A percentile compares a stretch with the other conserved stretches of the same genome.
phyloP scores from a whole-genome alignment of 1,284 basidiomycete genomes.

The Cryptococcus sp. region DNA sequence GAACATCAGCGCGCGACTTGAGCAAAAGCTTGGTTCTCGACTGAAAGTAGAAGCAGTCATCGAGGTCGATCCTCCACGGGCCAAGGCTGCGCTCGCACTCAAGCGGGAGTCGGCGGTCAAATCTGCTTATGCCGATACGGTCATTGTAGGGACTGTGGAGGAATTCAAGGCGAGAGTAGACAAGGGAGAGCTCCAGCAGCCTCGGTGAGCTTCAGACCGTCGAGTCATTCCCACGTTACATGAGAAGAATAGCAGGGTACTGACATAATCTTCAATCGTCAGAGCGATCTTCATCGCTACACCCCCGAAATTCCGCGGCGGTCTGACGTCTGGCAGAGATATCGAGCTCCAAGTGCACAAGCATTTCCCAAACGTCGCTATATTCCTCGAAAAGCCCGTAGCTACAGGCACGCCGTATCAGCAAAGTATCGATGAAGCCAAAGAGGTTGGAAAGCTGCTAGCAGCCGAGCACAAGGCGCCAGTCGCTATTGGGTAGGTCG shows the following conservation, averaged over 20 bases:
- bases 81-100: constrained; percentile 72
- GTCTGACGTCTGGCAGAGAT: constrained; percentile 69
- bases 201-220: constrained; percentile 58
- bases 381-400: constrained; percentile 85
- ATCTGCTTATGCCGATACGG: constrained; percentile 80
- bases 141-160: constrained; percentile 76
- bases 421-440: constrained; percentile 50
- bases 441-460: constrained; percentile 69
- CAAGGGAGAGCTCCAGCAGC: constrained; percentile 45
- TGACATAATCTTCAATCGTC: not conserved
- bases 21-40: constrained; percentile 78
- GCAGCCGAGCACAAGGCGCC: constrained; percentile 61
- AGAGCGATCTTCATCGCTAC: constrained; percentile 83
- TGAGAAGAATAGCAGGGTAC: not conserved
- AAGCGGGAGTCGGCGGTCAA: constrained; percentile 85
- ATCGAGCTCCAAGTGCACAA: constrained; percentile 86
- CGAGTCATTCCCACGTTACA: constrained; percentile 57
- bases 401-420: constrained; percentile 54
- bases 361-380: constrained; percentile 77
- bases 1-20: constrained; percentile 41
- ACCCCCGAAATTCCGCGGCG: constrained; percentile 88
- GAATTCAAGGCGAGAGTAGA: constrained; percentile 62
- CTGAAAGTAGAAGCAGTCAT: constrained; percentile 91
- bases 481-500: constrained; percentile 78
- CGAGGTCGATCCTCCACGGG: constrained; percentile 81